phyloP scores from a whole-genome alignment of 352 stramenopile genomes.

The Plasmopara viticola region DNA sequence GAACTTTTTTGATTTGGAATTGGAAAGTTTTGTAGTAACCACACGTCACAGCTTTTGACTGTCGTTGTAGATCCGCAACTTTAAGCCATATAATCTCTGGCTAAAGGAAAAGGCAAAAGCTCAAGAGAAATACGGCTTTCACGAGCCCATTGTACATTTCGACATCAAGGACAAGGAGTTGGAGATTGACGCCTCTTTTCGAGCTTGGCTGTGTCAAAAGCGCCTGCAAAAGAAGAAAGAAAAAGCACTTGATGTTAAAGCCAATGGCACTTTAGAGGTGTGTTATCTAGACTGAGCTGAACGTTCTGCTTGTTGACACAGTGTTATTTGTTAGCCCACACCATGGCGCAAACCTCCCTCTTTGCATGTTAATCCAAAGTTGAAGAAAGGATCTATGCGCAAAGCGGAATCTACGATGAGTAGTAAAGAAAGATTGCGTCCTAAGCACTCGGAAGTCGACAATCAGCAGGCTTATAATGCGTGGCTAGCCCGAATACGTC shows the following conservation, averaged over 20 bases:
- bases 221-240: constrained; percentile 23
- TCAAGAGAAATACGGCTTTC: background rate
- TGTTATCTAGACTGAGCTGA: background rate
- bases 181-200: constrained; percentile 31
- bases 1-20: constrained; percentile 3
- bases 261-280: constrained; percentile 1
- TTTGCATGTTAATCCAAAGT: constrained; percentile 44
- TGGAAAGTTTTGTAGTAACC: too few relatives aligned
- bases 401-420: constrained; percentile 9
- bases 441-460: constrained; percentile 2
- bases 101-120: constrained; percentile 26
- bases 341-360: constrained; percentile 36
- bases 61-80: constrained; percentile 32
- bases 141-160: background rate
- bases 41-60: too few relatives aligned
- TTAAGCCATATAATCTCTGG: constrained; percentile 42
- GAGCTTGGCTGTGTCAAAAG: constrained; percentile 35
- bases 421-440: constrained; percentile 6
- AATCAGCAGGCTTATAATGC: constrained; percentile 22
- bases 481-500: constrained; percentile 43
- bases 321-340: constrained; percentile 1
- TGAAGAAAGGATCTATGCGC: constrained; percentile 15
- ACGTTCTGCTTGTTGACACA: background rate
- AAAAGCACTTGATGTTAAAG: constrained; percentile 2
- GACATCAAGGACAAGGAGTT: constrained; percentile 16